Evolutionary conservation across 495 filamentous ascomycete genomes (phyloP).

Genomic region (Lichenothelia convexa): DNA sequence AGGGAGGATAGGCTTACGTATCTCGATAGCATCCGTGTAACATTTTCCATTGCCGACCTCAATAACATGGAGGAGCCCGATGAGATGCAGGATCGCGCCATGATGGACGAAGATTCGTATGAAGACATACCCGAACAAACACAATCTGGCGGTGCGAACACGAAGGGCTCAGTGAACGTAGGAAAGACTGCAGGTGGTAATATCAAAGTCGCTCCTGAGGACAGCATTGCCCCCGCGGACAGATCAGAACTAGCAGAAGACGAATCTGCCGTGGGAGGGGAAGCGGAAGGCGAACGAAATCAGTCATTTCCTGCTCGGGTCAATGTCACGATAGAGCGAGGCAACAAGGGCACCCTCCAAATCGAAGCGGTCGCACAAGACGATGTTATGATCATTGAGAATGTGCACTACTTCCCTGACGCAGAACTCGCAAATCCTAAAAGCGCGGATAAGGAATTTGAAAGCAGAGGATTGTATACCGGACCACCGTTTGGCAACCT

Average conservation of each 20-base stretch:
- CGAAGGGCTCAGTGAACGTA: constrained; percentile 35
- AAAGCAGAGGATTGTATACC: constrained; percentile 60
- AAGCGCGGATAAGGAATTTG: constrained; percentile 49
- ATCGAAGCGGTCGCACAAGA: constrained; percentile 79
- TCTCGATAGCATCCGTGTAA: constrained; percentile 60
- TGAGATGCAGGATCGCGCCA: constrained; percentile 24
- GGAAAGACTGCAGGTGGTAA: constrained; percentile 28
- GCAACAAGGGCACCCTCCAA: constrained; percentile 58
- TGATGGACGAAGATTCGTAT: constrained; percentile 22
- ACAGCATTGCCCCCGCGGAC: constrained; percentile 38
- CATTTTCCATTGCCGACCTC: constrained; percentile 86
- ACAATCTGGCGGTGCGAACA: constrained; percentile 34
- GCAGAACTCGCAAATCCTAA: constrained; percentile 47
- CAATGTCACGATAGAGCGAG: constrained; percentile 74
- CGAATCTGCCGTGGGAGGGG: constrained; percentile 15
- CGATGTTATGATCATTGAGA: constrained; percentile 74
- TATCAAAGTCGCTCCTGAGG: constrained; percentile 37
- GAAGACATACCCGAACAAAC: constrained; percentile 7
- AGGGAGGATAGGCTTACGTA: constrained; percentile 1
- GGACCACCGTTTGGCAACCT: constrained; percentile 87
- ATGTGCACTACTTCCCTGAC: constrained; percentile 71
- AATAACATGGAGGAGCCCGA: constrained; percentile 46
- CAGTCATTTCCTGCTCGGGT: constrained; percentile 60
- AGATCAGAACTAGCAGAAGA: constrained; percentile 30
- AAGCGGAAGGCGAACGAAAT: constrained; percentile 24